phyloP scores from a whole-genome alignment of 495 filamentous ascomycete genomes.

The Schizothecium vesticola region DNA sequence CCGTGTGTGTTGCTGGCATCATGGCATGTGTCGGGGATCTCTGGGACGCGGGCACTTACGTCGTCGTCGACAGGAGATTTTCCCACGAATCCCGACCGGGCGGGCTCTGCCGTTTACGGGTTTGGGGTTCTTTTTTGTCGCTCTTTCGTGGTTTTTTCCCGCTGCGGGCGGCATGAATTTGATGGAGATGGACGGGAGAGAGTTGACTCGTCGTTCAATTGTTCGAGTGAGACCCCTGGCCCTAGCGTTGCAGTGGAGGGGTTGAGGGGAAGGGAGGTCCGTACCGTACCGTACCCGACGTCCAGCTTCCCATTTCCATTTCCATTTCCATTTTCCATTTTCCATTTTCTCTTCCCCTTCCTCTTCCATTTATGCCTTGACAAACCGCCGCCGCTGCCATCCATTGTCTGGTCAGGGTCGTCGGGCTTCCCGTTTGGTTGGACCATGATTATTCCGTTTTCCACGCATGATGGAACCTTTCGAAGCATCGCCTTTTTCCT shows the following conservation, averaged over 20 bases:
- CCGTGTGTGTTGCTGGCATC: neutral
- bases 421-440: neutral
- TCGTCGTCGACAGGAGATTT: neutral
- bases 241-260: neutral
- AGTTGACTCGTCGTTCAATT: neutral
- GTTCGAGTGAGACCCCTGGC: neutral
- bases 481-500: neutral
- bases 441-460: neutral
- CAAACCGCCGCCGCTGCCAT: neutral
- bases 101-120: neutral
- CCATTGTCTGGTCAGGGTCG: neutral
- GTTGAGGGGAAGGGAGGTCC: neutral
- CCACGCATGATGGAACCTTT: neutral
- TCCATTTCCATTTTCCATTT: neutral
- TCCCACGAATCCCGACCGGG: neutral
- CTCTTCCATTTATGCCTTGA: neutral
- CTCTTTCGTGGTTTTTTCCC: too few species aligned
- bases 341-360: neutral
- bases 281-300: neutral
- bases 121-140: neutral
- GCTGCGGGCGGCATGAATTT: neutral
- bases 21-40: neutral
- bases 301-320: neutral
- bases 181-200: neutral
- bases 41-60: neutral